phyloP scores from a whole-genome alignment of 495 filamentous ascomycete genomes.

The Hyphodiscus hymeniophilus region DNA sequence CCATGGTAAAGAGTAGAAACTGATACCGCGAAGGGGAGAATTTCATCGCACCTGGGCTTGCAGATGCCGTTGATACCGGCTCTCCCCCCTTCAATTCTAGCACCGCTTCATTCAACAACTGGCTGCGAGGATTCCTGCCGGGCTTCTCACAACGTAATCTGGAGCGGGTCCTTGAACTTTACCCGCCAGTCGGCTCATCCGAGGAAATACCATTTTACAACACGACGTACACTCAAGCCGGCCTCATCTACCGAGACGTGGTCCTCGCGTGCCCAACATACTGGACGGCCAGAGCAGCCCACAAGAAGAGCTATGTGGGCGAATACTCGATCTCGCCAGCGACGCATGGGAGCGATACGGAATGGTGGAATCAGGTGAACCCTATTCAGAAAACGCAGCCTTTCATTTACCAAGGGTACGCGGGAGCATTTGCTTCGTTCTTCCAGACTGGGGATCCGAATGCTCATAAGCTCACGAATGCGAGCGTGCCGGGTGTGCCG shows the following conservation, averaged over 20 bases:
- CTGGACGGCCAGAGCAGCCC: slow-evolving; percentile 43
- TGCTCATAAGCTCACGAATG: slow-evolving; percentile 45
- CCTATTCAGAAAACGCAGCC: slow-evolving; percentile 42
- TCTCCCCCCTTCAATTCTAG: slow-evolving; percentile 36
- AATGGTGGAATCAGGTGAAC: slow-evolving; percentile 53
- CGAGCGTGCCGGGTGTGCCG: slow-evolving; percentile 37
- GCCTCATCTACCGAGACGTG: slow-evolving; percentile 47
- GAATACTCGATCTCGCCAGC: slow-evolving; percentile 54
- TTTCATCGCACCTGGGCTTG: slow-evolving; percentile 44
- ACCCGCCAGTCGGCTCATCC: slow-evolving; percentile 35
- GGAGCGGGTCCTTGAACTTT: slow-evolving; percentile 30
- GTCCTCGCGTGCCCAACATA: slow-evolving; percentile 53
- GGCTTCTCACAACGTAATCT: slow-evolving; percentile 32
- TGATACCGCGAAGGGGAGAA: slow-evolving; percentile 30
- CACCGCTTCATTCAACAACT: slow-evolving; percentile 35
- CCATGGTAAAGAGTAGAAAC: too few species aligned
- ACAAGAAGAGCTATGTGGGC: slow-evolving; percentile 39
- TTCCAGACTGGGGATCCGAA: slow-evolving; percentile 53
- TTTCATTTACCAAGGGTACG: slow-evolving; percentile 46
- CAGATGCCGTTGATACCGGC: slow-evolving; percentile 22
- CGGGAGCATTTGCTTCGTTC: slow-evolving; percentile 52
- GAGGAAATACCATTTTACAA: slow-evolving; percentile 37
- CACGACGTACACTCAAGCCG: slow-evolving; percentile 37
- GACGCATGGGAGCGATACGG: slow-evolving; percentile 50
- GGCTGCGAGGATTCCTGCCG: slow-evolving; percentile 46